Conservation (phyloP, 768 basidiomycete species). For the Krasilnikovozyma curviuscula region DNA sequence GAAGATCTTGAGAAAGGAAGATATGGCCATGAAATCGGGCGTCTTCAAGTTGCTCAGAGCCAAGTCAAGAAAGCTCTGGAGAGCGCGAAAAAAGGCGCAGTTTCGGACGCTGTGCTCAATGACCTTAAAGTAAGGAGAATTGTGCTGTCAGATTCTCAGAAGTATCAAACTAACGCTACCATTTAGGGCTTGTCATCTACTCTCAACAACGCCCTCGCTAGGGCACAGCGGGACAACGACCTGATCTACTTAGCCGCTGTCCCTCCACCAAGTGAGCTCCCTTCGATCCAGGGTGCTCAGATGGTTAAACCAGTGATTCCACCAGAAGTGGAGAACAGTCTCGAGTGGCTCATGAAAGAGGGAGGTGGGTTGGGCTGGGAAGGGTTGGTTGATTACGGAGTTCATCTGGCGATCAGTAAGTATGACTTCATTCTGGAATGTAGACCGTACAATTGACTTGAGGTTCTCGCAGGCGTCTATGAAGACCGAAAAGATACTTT, state of each 20-base stretch:
- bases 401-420: constrained; percentile 68
- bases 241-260: constrained; percentile 82
- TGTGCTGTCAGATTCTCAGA: not conserved
- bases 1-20: constrained; percentile 60
- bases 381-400: constrained; percentile 67
- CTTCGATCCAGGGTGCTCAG: constrained; percentile 41
- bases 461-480: constrained; percentile 38
- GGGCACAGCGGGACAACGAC: constrained; percentile 80
- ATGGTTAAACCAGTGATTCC: constrained; percentile 47
- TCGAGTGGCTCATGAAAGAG: constrained; percentile 25
- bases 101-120: constrained; percentile 44
- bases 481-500: constrained; percentile 56
- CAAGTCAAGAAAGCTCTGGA: constrained; percentile 54
- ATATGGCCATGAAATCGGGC: constrained; percentile 71
- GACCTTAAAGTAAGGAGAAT: constrained; percentile 49
- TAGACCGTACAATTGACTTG: not conserved
- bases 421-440: not conserved
- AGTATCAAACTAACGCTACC: not conserved
- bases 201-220: constrained; percentile 43
- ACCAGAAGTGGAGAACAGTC: constrained; percentile 22
- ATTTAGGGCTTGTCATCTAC: constrained; percentile 54
- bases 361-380: constrained; percentile 41
- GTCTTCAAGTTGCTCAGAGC: constrained; percentile 46
- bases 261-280: constrained; percentile 49
- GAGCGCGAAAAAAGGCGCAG: constrained; percentile 41